Conservation (phyloP, 192 early-diverging fungal species). For the Coemansia umbellata region DNA sequence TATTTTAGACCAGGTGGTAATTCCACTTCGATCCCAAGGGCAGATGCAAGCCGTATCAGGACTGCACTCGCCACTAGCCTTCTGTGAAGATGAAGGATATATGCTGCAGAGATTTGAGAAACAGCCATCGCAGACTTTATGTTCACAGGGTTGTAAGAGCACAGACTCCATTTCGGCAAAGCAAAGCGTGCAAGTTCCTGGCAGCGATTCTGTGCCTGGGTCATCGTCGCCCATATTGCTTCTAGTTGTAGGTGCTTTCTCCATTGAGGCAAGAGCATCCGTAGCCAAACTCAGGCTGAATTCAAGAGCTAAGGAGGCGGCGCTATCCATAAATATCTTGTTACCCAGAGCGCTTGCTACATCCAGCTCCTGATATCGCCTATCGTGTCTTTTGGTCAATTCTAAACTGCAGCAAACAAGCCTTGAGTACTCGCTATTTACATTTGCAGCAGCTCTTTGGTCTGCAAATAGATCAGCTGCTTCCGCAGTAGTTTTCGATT, state of each 20-base stretch:
- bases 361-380: background rate
- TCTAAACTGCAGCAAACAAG: too few relatives aligned
- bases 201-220: constrained; percentile 21
- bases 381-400: background rate
- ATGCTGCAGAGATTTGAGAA: constrained; percentile 19
- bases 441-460: too few relatives aligned
- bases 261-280: background rate
- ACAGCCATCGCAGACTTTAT: constrained; percentile 28
- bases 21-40: constrained; percentile 35
- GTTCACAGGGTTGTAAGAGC: constrained; percentile 28
- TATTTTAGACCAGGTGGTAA: constrained; percentile 3
- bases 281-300: constrained; percentile 9
- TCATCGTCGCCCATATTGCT: constrained; percentile 1
- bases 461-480: too few relatives aligned
- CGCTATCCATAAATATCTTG: background rate
- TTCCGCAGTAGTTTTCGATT: too few relatives aligned
- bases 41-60: constrained; percentile 6
- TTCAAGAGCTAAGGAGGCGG: background rate
- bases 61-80: background rate
- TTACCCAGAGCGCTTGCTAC: background rate
- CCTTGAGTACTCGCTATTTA: too few relatives aligned
- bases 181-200: constrained; percentile 36
- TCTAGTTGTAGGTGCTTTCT: background rate
- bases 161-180: constrained; percentile 29
- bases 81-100: constrained; percentile 18